Evolutionary conservation across 768 basidiomycete genomes (phyloP), one percentile per base, ranked within the genome.

Genomic region (Serendipita sp.): DNA sequence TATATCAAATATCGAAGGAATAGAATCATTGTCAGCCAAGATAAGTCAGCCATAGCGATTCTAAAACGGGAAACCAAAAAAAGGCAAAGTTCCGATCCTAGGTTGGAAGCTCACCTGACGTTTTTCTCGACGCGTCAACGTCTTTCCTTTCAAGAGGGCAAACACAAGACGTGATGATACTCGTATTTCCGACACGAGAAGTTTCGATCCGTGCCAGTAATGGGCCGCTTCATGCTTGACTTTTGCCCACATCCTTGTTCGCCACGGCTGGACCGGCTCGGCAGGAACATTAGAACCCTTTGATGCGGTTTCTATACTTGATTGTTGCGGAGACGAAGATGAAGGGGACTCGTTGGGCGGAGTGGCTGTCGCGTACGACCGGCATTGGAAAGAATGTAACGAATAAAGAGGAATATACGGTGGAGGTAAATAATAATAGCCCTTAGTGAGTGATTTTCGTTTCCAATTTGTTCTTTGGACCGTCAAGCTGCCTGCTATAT

Each of bases 151-250:
- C 27, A 99, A 75, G 62, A 98, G 84, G 76, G 94, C 91, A 83
- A 87, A 89, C 70, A 93, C 88, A 46, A 99, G 78, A 66, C 93
- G 79, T 2, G 80, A 76, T 27, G 90, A 91, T 67, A 98, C 97
- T 67, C 88, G 84, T 63, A 96, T 88, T 76, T 98, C 96, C 29
- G 91, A 89, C 15, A 90, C 92, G 55, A 99, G 79, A 3, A 99
- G 83, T 72, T 96, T 96, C 1, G 90, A 81, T 10, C 96, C 95
- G 67, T 93, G 86, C 94, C 94, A 98, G 73, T 98, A 99, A 73
- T 99, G 95, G 65, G 83, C 81, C 0, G 86, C 92, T 74, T 97
- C 96, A 70, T 97, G 90, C 76, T 97, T 99, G 66, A 97, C 85
- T 69, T 85, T 88, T 68, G 87, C 87, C 95, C 95, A 97, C 4